Base-by-base conservation (phyloP, 139 green algal genomes). In the Tetradesmus lagerheimii region DNA sequence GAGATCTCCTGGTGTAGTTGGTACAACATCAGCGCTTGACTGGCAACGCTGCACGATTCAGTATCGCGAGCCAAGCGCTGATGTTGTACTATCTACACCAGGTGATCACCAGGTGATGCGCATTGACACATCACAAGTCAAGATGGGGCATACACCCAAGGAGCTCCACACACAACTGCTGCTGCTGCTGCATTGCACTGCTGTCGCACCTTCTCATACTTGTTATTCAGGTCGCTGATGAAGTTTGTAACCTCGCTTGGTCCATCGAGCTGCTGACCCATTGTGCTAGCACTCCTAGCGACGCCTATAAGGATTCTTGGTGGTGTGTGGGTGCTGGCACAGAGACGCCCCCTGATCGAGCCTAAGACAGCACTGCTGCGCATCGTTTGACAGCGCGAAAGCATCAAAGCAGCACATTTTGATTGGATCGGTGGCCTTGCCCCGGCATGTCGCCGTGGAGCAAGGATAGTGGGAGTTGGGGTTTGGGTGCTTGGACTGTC, bases 171-270 rank as follows among this genome's bases (percentile, higher is more conserved):
- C 6, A 79, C 39, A 83, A 27, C 27, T 83, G n/a, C 39, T 75
- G n/a, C 31, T 23, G 41, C 27, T 16, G 23, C 15, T 78, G n/a
- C 50, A 27, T 25, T 11, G 80, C 20, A 85, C 18, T n/a, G n/a
- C 27, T 18, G 29, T 29, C 29, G n/a, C 77, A 89, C 85, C 88
- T 93, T 93, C n/a, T 93, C 89, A 81, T 95, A 95, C 37, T 92
- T 78, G 25, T n/a, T 23, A 86, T 94, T 95, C 43, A 95, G 62
- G 6, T 85, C 57, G 1, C 93, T 90, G 9, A 95, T 90, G 80
- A 93, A 90, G 0, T 31, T 18, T 31, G 89, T 90, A 29, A 94
- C 91, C 25, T 88, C 81, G 3, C 43, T 16, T 23, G 88, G 88
- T 23, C 87, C 87, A 15, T 80, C 78, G 38, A 91, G 37, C 15